Conservation (phyloP, 305 asterid genomes). For the Rubia balearica region DNA sequence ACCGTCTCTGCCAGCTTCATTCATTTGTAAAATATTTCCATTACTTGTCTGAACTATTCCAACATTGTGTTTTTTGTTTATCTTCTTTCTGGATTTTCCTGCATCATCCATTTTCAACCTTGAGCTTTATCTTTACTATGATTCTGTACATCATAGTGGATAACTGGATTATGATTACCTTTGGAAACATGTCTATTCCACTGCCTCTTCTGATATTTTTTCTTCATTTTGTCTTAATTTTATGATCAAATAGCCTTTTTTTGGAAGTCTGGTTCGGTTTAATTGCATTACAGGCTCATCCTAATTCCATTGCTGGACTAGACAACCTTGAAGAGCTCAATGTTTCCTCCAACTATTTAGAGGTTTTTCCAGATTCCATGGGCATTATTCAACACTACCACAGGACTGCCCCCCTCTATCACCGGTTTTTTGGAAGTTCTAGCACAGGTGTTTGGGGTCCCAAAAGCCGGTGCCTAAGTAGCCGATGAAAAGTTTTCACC, state of each 20-base stretch:
- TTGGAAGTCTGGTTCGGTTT: constrained; percentile 10
- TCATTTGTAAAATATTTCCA: too few relatives aligned
- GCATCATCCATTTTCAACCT: not conserved
- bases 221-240: not conserved
- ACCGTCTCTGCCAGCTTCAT: too few relatives aligned
- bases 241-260: not conserved
- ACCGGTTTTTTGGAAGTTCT: too few relatives aligned
- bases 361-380: constrained; percentile 69
- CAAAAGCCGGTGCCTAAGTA: too few relatives aligned
- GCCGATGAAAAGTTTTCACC: too few relatives aligned
- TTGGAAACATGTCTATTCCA: not conserved
- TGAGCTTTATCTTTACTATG: not conserved
- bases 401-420: too few relatives aligned
- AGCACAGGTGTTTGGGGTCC: too few relatives aligned
- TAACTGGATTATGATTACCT: not conserved
- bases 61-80: not conserved
- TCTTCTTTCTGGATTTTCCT: not conserved
- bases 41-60: not conserved
- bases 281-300: constrained; percentile 39
- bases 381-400: too few relatives aligned
- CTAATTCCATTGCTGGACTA: constrained; percentile 77
- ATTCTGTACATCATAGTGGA: not conserved
- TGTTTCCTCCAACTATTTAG: constrained; percentile 69
- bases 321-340: constrained; percentile 79
- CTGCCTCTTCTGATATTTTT: not conserved